Evolutionary conservation across 768 basidiomycete species (phyloP).

Genomic region (Russula griseocarnosa): DNA sequence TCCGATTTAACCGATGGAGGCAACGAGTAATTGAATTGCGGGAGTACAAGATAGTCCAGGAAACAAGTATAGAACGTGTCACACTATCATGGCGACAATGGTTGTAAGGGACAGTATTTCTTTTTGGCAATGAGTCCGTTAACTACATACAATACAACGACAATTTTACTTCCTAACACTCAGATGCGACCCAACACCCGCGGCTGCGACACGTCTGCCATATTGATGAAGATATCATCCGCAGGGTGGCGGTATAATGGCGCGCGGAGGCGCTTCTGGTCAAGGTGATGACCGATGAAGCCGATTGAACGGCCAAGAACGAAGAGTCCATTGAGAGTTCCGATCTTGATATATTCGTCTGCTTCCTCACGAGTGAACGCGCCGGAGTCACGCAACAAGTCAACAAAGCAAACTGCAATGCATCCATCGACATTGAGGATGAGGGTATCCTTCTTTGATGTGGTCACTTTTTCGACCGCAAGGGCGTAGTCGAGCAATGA

Average conservation of each 20-base stretch:
- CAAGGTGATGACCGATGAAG: conserved; percentile 94
- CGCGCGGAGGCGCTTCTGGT: conserved; percentile 92
- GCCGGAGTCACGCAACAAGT: conserved; percentile 85
- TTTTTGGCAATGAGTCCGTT: conserved; percentile 7
- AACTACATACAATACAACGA: conserved; percentile 15
- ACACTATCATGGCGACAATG: conserved; percentile 13
- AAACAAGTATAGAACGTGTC: conserved; percentile 21
- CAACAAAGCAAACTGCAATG: conserved; percentile 95
- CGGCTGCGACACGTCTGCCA: conserved; percentile 80
- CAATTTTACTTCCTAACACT: conserved; percentile 13
- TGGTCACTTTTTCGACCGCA: conserved; percentile 96
- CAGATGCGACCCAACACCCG: conserved; percentile 57
- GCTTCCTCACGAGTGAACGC: conserved; percentile 96
- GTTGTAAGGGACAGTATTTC: background rate
- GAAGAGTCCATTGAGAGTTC: conserved; percentile 93
- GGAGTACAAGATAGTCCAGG: conserved; percentile 6
- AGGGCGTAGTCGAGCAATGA: conserved; percentile 90
- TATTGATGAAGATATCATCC: conserved; percentile 94
- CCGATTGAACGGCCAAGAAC: conserved; percentile 97
- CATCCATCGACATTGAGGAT: conserved; percentile 97
- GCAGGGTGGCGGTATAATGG: conserved; percentile 93
- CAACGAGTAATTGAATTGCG: background rate
- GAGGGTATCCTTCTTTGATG: conserved; percentile 95
- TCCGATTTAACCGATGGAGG: background rate
- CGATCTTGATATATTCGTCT: conserved; percentile 96